Evolutionary conservation across 176 grass and related monocot species (phyloP), one percentile per base, ranked within the genome.

Genomic region (Ampelocalamus luodianensis): DNA sequence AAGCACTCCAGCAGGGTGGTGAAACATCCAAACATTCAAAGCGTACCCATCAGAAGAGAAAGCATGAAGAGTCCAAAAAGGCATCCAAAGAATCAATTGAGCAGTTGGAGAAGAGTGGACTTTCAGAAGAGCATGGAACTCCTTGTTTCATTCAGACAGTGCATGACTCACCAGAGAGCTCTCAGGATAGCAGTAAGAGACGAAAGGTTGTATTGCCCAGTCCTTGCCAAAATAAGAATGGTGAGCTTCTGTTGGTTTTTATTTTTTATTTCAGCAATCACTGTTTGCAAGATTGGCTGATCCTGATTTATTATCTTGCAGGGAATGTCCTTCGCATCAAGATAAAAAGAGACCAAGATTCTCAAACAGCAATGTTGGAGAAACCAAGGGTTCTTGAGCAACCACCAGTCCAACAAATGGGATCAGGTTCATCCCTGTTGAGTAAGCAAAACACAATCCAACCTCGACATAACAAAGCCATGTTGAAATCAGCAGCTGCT

Each of bases 181-280:
- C 93, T 18, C 93, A 95, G 66, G 93, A 92, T 49, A 95, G 90
- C 69, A 90, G 87, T 38, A 95, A 95, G 85, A 90, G 87, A 82
- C 65, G 84, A 56, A 89, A 79, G 74, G 73, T 64, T 68, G 53
- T 63, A 8, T 72, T 87, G 11, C 24, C 87, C n/a, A 90, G 90
- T 73, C 85, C 90, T 8, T 83, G 51, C 63, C 85, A 84, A 63
- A 46, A 56, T 80, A 90, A 87, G 80, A 90, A 80, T 29, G 89
- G 89, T 90, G 51, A 62, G 89, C 12, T 3, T 4, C 18, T 65
- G 4, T 26, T 36, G 26, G 9, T 5, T 27, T 11, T 62, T 4
- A 8, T 18, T 3, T 26, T 42, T 27, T 4, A 0, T 59, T 29
- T 29, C 68, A 5, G 2, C 1, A 20, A 36, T 3, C 13, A 8